phyloP scores from a whole-genome alignment of 129 eudicot species.

The Centrapalus pauciflorus region DNA sequence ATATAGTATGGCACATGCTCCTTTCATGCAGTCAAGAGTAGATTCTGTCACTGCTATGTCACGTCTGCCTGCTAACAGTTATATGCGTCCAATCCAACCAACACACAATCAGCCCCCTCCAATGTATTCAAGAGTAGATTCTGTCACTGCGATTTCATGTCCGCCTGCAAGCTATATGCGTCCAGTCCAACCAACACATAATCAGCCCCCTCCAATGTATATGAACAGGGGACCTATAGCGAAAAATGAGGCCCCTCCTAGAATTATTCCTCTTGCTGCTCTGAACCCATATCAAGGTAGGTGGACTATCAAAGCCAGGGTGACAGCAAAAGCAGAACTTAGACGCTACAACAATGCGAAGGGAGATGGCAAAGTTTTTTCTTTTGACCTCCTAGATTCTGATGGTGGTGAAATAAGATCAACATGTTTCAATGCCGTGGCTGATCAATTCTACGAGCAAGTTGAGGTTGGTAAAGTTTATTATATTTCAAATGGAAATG shows the following conservation, averaged over 20 bases:
- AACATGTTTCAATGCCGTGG: conserved; percentile 91
- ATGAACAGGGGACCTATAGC: conserved; percentile 77
- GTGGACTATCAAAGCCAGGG: conserved; percentile 95
- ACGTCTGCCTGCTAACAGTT: conserved; percentile 40
- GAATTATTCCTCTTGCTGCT: conserved; percentile 71
- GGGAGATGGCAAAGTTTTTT: conserved; percentile 87
- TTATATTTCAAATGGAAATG: conserved; percentile 61
- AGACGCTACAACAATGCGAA: conserved; percentile 66
- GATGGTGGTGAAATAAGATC: conserved; percentile 81
- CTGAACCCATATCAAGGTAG: conserved; percentile 85
- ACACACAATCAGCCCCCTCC: conserved; percentile 61
- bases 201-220: conserved; percentile 63
- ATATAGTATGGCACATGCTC: conserved; percentile 11
- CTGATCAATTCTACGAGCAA: conserved; percentile 64
- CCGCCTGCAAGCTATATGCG: no score
- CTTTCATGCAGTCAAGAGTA: not conserved
- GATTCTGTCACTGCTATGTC: conserved; percentile 23
- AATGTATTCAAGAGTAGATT: no score
- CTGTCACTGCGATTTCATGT: no score
- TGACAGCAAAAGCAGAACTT: conserved; percentile 68
- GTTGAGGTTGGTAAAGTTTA: conserved; percentile 69
- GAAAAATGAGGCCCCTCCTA: conserved; percentile 57
- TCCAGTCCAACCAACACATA: conserved; percentile 49
- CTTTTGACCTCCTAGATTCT: conserved; percentile 87
- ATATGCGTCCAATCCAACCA: conserved; percentile 49